phyloP scores from a whole-genome alignment of 306 rosid genomes.

The Pyrus pyrifolia region DNA sequence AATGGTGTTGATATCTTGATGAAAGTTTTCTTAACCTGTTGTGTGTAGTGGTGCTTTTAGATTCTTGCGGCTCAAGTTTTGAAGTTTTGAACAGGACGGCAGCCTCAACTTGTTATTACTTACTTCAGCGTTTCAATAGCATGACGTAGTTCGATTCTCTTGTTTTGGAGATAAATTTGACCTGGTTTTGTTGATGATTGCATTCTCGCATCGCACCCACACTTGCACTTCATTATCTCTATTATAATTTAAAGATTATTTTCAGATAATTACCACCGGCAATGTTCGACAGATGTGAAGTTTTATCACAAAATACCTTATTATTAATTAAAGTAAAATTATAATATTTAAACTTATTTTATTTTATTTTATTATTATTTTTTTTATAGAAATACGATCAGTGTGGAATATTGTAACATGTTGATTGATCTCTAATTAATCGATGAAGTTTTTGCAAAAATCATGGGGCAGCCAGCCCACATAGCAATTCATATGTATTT shows the following conservation, averaged over 20 bases:
- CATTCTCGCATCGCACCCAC: neutral
- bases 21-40: neutral
- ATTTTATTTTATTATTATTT: too few relatives aligned
- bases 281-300: rapidly evolving
- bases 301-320: too few relatives aligned
- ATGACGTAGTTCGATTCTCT: neutral
- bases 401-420: too few relatives aligned
- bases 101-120: neutral
- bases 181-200: too few relatives aligned
- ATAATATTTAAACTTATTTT: too few relatives aligned
- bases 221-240: neutral
- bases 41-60: neutral
- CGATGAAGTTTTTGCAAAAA: neutral
- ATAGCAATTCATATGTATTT: too few relatives aligned
- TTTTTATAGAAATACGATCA: too few relatives aligned
- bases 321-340: rapidly evolving
- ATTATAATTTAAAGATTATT: too few relatives aligned
- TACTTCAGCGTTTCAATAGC: neutral
- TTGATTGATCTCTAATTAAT: too few relatives aligned
- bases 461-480: neutral
- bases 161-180: neutral
- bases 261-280: too few relatives aligned
- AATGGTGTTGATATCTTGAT: neutral
- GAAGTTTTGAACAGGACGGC: neutral
- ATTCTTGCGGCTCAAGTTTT: neutral